phyloP scores from a whole-genome alignment of 2,329 filamentous ascomycete species.

The Septoria linicola region DNA sequence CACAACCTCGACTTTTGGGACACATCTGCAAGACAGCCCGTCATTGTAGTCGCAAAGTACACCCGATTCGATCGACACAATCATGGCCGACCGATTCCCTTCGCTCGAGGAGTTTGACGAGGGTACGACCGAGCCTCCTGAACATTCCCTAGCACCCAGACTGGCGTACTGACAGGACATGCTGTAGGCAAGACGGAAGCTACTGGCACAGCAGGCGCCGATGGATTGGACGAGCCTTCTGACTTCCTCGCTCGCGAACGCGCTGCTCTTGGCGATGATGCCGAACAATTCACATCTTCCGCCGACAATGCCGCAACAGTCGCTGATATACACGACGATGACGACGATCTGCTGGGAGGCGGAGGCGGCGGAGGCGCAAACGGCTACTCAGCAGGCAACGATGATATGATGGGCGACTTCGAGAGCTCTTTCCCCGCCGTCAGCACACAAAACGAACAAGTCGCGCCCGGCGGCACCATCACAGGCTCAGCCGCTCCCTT shows the following conservation, averaged over 20 bases:
- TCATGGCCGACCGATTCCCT: constrained; percentile 54
- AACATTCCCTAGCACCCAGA: constrained; percentile 9
- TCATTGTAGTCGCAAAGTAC: constrained; percentile 13
- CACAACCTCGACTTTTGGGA: neutral
- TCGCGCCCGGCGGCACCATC: constrained; percentile 75
- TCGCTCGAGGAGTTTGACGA: constrained; percentile 55
- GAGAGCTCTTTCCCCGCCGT: constrained; percentile 91
- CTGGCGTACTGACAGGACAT: neutral
- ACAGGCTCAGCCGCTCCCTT: constrained; percentile 66
- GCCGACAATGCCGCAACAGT: constrained; percentile 67
- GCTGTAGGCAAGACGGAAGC: constrained; percentile 65
- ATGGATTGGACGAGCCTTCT: constrained; percentile 61
- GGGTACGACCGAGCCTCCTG: constrained; percentile 38
- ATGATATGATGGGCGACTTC: constrained; percentile 59
- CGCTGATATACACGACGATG: constrained; percentile 58
- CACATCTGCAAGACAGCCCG: neutral
- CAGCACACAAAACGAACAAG: constrained; percentile 67
- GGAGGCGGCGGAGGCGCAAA: constrained; percentile 49
- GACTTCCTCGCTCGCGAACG: constrained; percentile 93
- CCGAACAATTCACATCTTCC: constrained; percentile 79
- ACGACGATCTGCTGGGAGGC: constrained; percentile 65
- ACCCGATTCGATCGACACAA: constrained; percentile 21
- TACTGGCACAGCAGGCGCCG: constrained; percentile 52
- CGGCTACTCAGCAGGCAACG: constrained; percentile 13
- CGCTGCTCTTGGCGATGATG: constrained; percentile 86